Conservation (phyloP, 106 monocot species). For the Posidonia australis region DNA sequence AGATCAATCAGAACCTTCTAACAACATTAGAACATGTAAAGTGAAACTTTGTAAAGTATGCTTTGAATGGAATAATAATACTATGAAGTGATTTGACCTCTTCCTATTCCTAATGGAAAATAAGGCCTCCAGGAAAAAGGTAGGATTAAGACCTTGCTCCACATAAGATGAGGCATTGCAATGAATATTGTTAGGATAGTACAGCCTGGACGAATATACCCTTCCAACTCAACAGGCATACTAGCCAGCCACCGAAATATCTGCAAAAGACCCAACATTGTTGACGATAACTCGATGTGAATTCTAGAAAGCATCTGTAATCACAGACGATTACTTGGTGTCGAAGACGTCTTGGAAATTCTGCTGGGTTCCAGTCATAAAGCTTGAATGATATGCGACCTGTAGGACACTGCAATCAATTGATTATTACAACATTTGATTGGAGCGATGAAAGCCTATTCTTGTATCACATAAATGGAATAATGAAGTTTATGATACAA, state of each 20-base stretch:
- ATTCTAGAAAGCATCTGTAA: slow-evolving; percentile 15
- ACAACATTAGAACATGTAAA: not conserved
- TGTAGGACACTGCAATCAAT: slow-evolving; percentile 83
- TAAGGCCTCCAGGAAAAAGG: too few species aligned
- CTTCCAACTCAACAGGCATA: slow-evolving; percentile 44
- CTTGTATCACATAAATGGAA: not conserved
- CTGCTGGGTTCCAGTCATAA: slow-evolving; percentile 99
- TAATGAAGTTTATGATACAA: not conserved
- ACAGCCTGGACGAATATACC: slow-evolving; percentile 96
- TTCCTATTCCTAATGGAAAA: too few species aligned
- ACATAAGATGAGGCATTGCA: slow-evolving; percentile 91
- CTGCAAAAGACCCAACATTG: slow-evolving; percentile 7
- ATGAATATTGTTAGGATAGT: slow-evolving; percentile 86
- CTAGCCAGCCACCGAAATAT: slow-evolving; percentile 32
- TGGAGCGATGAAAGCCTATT: not conserved
- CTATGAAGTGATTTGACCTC: not conserved
- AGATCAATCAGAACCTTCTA: not conserved
- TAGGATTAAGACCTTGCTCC: slow-evolving; percentile 58
- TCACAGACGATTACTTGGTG: slow-evolving; percentile 55
- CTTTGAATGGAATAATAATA: not conserved
- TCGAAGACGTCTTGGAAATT: slow-evolving; percentile 79
- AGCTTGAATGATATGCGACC: slow-evolving; percentile 97
- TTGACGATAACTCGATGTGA: not conserved
- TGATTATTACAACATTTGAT: slow-evolving; percentile 11
- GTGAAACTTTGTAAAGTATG: too few species aligned